Percentiles rank a stretch among this genome's conserved stretches.
phyloP scores from a whole-genome alignment of 2,329 filamentous ascomycete species.

The Xylaria arbuscula region DNA sequence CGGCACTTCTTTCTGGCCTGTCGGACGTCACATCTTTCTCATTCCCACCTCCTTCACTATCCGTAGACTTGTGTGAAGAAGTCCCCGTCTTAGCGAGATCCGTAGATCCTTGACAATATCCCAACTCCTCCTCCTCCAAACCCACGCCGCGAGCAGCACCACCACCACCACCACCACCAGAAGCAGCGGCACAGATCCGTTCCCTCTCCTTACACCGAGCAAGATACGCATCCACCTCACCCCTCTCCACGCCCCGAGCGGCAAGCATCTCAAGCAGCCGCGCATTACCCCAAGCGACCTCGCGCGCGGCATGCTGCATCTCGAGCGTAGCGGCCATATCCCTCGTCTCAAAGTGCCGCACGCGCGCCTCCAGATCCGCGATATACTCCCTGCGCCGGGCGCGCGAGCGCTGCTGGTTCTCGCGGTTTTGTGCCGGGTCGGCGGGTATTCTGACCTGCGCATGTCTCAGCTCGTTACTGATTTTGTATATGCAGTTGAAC shows the following conservation, averaged over 20 bases:
- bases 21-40: not conserved
- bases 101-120: no score
- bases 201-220: slow-evolving; percentile 42
- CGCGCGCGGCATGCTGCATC: slow-evolving; percentile 65
- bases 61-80: no score
- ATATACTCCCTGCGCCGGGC: slow-evolving; percentile 63
- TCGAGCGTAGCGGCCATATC: slow-evolving; percentile 62
- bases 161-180: no score
- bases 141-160: no score
- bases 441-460: slow-evolving; percentile 39
- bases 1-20: not conserved
- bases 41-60: no score
- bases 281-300: slow-evolving; percentile 61
- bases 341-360: slow-evolving; percentile 60
- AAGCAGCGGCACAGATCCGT: slow-evolving; percentile 43
- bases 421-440: slow-evolving; percentile 49
- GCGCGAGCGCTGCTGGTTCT: slow-evolving; percentile 66
- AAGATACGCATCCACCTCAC: slow-evolving; percentile 55
- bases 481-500: not conserved
- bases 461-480: not conserved
- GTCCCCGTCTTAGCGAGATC: no score
- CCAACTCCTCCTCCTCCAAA: no score
- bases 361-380: slow-evolving; percentile 58
- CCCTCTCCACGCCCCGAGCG: slow-evolving; percentile 53
- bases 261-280: slow-evolving; percentile 57